Evolutionary conservation across 768 basidiomycete genomes (phyloP).

Genomic region (Auriscalpium vulgare): DNA sequence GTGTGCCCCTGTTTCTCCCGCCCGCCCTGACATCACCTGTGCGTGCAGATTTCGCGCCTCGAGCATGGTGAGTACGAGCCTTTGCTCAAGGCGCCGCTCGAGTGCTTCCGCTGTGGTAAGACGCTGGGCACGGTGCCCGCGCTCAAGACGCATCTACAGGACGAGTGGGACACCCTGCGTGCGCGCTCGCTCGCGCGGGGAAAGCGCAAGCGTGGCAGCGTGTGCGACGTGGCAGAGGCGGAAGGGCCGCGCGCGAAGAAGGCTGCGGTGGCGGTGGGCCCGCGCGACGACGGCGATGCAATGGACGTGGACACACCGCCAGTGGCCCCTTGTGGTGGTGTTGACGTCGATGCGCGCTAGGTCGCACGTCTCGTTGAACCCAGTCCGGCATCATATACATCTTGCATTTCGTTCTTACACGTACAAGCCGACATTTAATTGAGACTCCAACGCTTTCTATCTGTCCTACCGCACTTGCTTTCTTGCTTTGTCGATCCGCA

Average conservation of each 20-base stretch:
- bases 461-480: too few relatives aligned
- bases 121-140: slow-evolving; percentile 63
- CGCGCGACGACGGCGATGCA: too few relatives aligned
- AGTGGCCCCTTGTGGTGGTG: too few relatives aligned
- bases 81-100: slow-evolving; percentile 57
- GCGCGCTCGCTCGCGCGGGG: background rate
- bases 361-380: too few relatives aligned
- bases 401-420: too few relatives aligned
- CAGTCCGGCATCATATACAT: too few relatives aligned
- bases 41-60: slow-evolving; percentile 43
- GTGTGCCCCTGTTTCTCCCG: slow-evolving; percentile 16
- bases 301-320: too few relatives aligned
- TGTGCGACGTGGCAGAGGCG: background rate
- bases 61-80: slow-evolving; percentile 49
- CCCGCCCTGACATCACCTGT: slow-evolving; percentile 1
- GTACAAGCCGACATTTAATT: too few relatives aligned
- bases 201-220: slow-evolving; percentile 9
- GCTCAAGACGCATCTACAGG: slow-evolving; percentile 67
- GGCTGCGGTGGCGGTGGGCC: background rate
- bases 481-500: too few relatives aligned
- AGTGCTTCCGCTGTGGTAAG: slow-evolving; percentile 63
- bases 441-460: too few relatives aligned
- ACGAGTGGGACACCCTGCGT: slow-evolving; percentile 48
- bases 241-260: background rate
- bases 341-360: too few relatives aligned